Evolutionary conservation across 1,139 yeast species (phyloP).

Genomic region (Pichia sp.): DNA sequence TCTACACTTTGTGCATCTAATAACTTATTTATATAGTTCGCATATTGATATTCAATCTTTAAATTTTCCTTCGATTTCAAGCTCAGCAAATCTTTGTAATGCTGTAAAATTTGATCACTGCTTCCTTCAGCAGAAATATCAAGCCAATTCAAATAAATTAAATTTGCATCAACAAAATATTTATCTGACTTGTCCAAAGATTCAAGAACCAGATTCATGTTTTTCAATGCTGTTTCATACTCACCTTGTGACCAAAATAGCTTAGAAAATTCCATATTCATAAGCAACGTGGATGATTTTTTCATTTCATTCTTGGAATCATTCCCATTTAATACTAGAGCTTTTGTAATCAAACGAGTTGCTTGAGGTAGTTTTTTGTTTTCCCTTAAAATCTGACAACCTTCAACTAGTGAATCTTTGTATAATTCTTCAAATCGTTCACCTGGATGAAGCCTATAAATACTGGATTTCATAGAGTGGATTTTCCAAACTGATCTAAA

Average conservation of each 20-base stretch:
- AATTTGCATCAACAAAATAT: constrained; percentile 45
- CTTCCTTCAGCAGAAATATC: constrained; percentile 83
- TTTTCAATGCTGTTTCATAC: constrained; percentile 74
- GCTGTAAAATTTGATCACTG: constrained; percentile 62
- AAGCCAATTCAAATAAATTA: constrained; percentile 83
- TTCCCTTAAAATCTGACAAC: constrained; percentile 63
- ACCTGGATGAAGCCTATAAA: constrained; percentile 37
- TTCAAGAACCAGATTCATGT: constrained; percentile 40
- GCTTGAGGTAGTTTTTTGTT: constrained; percentile 69
- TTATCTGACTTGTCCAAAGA: constrained; percentile 16
- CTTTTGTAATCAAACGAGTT: constrained; percentile 62
- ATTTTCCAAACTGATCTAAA: constrained; percentile 58
- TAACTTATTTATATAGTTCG: constrained; percentile 70
- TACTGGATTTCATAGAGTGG: constrained; percentile 52
- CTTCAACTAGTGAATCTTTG: constrained; percentile 48
- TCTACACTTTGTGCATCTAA: constrained; percentile 45
- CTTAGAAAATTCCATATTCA: constrained; percentile 76
- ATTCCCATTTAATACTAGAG: constrained; percentile 39
- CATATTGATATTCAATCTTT: constrained; percentile 48
- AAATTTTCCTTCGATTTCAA: constrained; percentile 42
- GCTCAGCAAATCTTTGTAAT: constrained; percentile 54
- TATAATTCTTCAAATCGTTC: constrained; percentile 34
- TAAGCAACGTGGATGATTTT: constrained; percentile 31
- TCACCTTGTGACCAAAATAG: constrained; percentile 89
- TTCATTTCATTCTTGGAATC: constrained; percentile 12